Base-by-base conservation (phyloP, 352 stramenopile species). In the Phytophthora fragariae region DNA sequence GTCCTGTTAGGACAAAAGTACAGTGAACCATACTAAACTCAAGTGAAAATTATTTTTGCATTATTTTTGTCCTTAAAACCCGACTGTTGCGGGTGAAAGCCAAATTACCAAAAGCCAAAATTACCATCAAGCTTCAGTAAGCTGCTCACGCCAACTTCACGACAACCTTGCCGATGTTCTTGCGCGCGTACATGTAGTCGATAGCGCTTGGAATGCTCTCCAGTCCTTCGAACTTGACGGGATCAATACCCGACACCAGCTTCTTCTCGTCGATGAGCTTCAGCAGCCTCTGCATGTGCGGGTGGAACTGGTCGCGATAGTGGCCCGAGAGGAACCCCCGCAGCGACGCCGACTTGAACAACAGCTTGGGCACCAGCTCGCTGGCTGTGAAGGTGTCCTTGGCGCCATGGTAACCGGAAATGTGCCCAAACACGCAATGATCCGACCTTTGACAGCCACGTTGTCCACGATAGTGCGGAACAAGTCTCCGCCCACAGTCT, bases 281-380 rank as follows among this genome's bases (percentile, higher is more conserved):
- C 35, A 86, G 57, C 49, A 93, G 66, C 10, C 63, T 55, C 24
- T 72, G 57, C 33, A 73, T 70, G 68, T 88, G 83, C 35, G 57
- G 41, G n/a, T 61, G 41, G 62, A 85, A 77, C 12, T 66, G 41
- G 27, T 89, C 68, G 17, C 39, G 35, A 58, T 86, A 80, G 68
- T 69, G 68, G 37, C 60, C 49, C 9, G 67, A 62, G 31, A 81
- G 65, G 61, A 89, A 89, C 0, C 79, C 81, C 10, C 73, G 71
- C 52, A 89, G 27, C 54, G 79, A 75, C 29, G 52, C 72, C 39
- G 72, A 71, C 27, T 67, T 60, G 50, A 37, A 57, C 9, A 57
- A 12, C 11, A 57, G 50, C 24, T 57, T 57, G 50, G 50, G 50
- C 50, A 57, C 50, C 11, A 57, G 50, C 9, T 57, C 50, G 24